phyloP scores from a whole-genome alignment of 768 basidiomycete species.

The Leccinum longicurvipes region DNA sequence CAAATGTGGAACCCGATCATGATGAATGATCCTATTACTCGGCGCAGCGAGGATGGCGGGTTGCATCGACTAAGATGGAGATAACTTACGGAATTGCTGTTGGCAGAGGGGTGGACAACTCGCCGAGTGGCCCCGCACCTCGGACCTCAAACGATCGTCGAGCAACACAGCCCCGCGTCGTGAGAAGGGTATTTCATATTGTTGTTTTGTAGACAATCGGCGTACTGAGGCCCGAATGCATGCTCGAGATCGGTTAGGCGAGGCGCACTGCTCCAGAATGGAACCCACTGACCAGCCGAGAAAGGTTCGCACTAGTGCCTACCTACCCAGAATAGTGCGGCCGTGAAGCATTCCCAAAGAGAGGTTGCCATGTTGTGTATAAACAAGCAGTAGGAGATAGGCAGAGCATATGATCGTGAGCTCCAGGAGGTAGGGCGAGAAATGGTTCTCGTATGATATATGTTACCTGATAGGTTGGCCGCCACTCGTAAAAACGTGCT shows the following conservation, averaged over 20 bases:
- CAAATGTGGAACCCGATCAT: slow-evolving; percentile 21
- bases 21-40: slow-evolving; percentile 17
- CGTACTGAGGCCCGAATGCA: slow-evolving; percentile 21
- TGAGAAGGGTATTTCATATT: slow-evolving; percentile 20
- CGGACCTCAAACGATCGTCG: slow-evolving; percentile 13
- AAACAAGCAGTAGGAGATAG: slow-evolving; percentile 10
- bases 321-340: slow-evolving; percentile 25
- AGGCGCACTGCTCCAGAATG: slow-evolving; percentile 10
- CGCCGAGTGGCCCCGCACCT: slow-evolving; percentile 8
- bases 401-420: slow-evolving; percentile 23
- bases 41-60: slow-evolving; percentile 11
- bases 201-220: slow-evolving; percentile 13
- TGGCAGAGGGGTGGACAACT: slow-evolving; percentile 4
- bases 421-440: background rate
- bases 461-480: slow-evolving; percentile 17
- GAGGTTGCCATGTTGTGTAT: slow-evolving; percentile 3
- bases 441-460: slow-evolving; percentile 16
- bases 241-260: slow-evolving; percentile 19
- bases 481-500: slow-evolving; percentile 12
- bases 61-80: slow-evolving; percentile 13
- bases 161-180: slow-evolving; percentile 10
- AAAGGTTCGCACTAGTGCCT: slow-evolving; percentile 20
- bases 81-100: slow-evolving; percentile 15
- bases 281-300: slow-evolving; percentile 13
- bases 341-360: slow-evolving; percentile 20